Conservation (phyloP, 2,329 filamentous ascomycete species). For the Botrytis byssoidea region DNA sequence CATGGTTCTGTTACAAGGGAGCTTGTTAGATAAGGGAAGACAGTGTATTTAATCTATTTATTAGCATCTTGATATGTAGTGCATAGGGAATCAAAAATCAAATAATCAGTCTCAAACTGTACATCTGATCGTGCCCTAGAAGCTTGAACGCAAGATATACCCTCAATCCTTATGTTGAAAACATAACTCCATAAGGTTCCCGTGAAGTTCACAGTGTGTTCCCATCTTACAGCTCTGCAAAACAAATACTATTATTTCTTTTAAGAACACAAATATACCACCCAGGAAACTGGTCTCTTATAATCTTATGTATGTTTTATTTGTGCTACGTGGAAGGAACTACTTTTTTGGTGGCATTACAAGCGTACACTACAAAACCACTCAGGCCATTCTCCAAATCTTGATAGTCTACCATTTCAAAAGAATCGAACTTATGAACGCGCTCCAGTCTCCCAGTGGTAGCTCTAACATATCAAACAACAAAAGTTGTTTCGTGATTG, state of each 20-base stretch:
- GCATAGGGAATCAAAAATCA: neutral
- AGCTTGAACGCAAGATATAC: neutral
- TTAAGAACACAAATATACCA: neutral
- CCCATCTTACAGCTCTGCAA: neutral
- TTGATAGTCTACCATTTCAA: neutral
- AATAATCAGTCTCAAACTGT: neutral
- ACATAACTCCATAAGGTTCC: neutral
- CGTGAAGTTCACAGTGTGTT: neutral
- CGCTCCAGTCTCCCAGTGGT: neutral
- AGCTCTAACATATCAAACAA: neutral
- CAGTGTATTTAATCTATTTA: neutral
- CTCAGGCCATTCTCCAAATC: neutral
- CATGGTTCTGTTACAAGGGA: no score
- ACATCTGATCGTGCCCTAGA: neutral
- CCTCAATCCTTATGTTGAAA: neutral
- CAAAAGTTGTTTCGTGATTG: neutral
- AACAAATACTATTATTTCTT: neutral
- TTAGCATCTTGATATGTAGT: neutral
- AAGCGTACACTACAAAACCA: neutral
- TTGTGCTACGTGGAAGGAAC: no score
- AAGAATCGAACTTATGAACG: no score
- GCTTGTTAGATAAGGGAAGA: neutral
- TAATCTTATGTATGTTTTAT: neutral
- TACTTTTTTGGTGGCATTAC: no score
- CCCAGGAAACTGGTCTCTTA: neutral